These are phyloP conservation scores for Cotoneaster glaucophyllus DNA, from an alignment of 306 rosid species.

Conservation along the genomic window DNA sequence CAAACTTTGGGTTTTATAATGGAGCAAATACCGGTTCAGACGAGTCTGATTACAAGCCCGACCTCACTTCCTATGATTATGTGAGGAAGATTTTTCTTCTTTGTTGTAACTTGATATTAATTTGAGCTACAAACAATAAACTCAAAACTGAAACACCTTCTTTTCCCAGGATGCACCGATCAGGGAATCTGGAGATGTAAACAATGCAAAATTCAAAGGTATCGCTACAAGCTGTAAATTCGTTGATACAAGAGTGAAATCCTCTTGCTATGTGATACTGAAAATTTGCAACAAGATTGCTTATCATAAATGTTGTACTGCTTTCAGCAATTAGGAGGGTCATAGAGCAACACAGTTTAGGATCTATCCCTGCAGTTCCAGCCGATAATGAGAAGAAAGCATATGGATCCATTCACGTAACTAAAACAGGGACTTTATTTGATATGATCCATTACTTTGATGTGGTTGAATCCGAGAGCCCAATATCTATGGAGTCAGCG, in stretches of 20 bases:
- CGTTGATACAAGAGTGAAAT: background rate
- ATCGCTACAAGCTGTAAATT: background rate
- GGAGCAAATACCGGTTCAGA: conserved; percentile 73
- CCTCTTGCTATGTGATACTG: conserved; percentile 4
- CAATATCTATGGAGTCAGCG: conserved; percentile 70
- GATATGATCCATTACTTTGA: conserved; percentile 43
- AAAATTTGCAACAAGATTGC: conserved; percentile 6
- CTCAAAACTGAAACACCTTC: conserved; percentile 13
- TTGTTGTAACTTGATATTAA: conserved; percentile 1
- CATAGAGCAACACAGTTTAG: conserved; percentile 46
- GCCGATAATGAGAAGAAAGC: conserved; percentile 48
- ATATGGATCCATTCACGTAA: conserved; percentile 63
- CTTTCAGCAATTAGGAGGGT: conserved; percentile 74
- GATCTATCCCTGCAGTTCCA: conserved; percentile 59
- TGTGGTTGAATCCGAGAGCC: conserved; percentile 52
- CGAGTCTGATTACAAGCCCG: conserved; percentile 71
- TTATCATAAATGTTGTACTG: conserved; percentile 18
- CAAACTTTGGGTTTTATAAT: conserved; percentile 88
- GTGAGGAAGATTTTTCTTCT: conserved; percentile 39
- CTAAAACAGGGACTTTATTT: conserved; percentile 41
- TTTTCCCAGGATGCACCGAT: conserved; percentile 88
- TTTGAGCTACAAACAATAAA: conserved; percentile 2
- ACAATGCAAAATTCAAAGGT: conserved; percentile 80
- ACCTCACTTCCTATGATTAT: conserved; percentile 91
- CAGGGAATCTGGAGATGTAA: conserved; percentile 78